Percentiles rank a stretch among this genome's conserved stretches.
These are phyloP conservation scores for Beauveria medogensis DNA, from an alignment of 2,329 filamentous ascomycete species.

Conservation along the genomic window DNA sequence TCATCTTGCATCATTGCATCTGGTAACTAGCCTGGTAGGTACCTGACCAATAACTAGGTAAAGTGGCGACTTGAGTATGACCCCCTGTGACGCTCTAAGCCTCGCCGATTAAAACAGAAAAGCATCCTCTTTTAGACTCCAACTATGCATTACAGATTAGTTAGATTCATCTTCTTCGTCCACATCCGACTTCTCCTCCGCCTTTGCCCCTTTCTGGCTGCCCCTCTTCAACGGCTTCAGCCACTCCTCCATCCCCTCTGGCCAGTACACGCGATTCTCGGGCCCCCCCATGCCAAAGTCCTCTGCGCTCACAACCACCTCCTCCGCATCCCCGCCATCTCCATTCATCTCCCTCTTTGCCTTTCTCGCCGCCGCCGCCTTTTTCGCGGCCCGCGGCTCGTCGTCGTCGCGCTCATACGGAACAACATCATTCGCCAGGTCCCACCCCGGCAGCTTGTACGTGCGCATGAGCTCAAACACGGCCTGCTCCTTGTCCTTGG, in stretches of 20 bases:
- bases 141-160: too few species aligned
- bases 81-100: too few species aligned
- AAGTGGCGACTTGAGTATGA: too few species aligned
- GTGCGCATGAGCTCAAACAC: slow-evolving; percentile 90
- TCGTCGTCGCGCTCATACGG: slow-evolving; percentile 67
- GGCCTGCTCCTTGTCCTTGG: slow-evolving; percentile 95
- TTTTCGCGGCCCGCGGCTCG: slow-evolving; percentile 40
- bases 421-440: slow-evolving; percentile 67
- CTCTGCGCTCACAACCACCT: slow-evolving; percentile 48
- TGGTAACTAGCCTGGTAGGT: too few species aligned
- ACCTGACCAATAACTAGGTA: too few species aligned
- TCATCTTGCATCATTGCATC: too few species aligned
- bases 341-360: slow-evolving; percentile 32
- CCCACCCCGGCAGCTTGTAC: slow-evolving; percentile 74
- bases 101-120: too few species aligned
- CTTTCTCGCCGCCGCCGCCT: slow-evolving; percentile 30
- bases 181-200: too few species aligned
- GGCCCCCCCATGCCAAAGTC: slow-evolving; percentile 83
- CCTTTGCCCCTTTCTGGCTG: too few species aligned
- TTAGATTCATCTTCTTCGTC: too few species aligned
- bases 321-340: slow-evolving; percentile 23
- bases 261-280: slow-evolving; percentile 81
- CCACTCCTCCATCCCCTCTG: slow-evolving; percentile 83
- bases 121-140: too few species aligned
- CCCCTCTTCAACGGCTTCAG: slow-evolving; percentile 28